These are phyloP conservation scores for Metschnikowia orientalis DNA, from an alignment of 805 yeast genomes.

Conservation along the genomic window DNA sequence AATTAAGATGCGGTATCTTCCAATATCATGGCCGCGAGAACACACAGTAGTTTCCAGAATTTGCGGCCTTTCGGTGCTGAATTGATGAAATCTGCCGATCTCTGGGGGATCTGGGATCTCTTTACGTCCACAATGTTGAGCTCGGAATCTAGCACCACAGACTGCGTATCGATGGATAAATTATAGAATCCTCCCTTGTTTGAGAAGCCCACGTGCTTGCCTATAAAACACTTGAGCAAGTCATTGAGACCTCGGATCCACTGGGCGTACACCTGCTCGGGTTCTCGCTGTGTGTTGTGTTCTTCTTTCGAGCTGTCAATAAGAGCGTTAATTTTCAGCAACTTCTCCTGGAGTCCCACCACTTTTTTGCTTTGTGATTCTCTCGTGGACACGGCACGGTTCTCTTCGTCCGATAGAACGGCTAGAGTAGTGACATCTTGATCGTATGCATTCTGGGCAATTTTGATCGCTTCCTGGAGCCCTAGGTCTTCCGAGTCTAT, in stretches of 20 bases:
- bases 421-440: conserved; percentile 8
- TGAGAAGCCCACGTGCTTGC: conserved; percentile 4
- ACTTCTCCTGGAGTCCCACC: conserved; percentile 7
- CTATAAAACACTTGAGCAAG: conserved; percentile 9
- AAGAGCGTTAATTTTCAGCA: conserved; percentile 3
- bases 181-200: conserved; percentile 3
- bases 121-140: conserved; percentile 7
- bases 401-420: conserved; percentile 6
- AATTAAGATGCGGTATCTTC: neutral
- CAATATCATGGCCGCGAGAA: conserved; percentile 7
- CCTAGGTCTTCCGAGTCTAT: conserved; percentile 15
- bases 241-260: conserved; percentile 14
- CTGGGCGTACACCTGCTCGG: conserved; percentile 17
- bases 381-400: conserved; percentile 4
- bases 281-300: conserved; percentile 7
- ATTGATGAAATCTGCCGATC: conserved; percentile 8
- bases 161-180: neutral
- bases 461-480: conserved; percentile 14
- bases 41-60: conserved; percentile 13
- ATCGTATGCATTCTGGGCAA: conserved; percentile 11
- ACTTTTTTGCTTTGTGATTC: neutral
- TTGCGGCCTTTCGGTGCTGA: conserved; percentile 5
- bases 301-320: conserved; percentile 3
- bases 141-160: conserved; percentile 7
- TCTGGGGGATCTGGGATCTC: neutral